Base-by-base conservation (phyloP, 805 yeast genomes). In the Millerago galiae region DNA sequence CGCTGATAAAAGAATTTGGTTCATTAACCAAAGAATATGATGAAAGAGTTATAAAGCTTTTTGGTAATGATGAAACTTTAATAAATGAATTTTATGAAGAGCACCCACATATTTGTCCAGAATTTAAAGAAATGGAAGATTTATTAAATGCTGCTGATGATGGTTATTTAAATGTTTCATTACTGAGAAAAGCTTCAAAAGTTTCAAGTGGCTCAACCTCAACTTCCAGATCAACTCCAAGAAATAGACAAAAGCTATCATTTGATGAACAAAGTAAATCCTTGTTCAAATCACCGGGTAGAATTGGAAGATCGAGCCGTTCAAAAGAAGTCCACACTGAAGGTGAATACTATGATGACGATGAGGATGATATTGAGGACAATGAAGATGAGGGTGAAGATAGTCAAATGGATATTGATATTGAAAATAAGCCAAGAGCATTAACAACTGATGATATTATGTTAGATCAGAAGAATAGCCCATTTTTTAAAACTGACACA, bases 141-240 rank as follows among this genome's bases (percentile, higher is more conserved):
- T 73, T 77, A 25, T 61, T 81, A 55, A 73, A 72, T 45, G 73
- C 79, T 8, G 72, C 79, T 35, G 87, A 82, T 56, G 83, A 81
- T 56, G 88, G 87, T 1, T 71, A 72, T 50, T 59, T 80, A 57
- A 85, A 81, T 59, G 51, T 76, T 33, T 68, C 71, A 0, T 56
- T 80, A 26, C 60, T 81, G 51, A 70, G 72, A 55, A 72, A 74
- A 42, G 68, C 76, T 2, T 61, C 70, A 17, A 66, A 63, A 44
- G 62, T 59, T 3, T 47, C 51, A 0, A 37, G 41, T 5, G 34
- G 34, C 5, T 35, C 51, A 2, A 27, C 25, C 3, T 31, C 41
- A 9, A 18, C 27, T 9, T 30, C 42, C 1, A 21, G 24, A 21
- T 21, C 24, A 4, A 21, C 24, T 26, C 28, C 28, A 26, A 26